These are phyloP conservation scores for Pseudopyricularia cyperi DNA, from an alignment of 2,329 filamentous ascomycete genomes.

Conservation along the genomic window DNA sequence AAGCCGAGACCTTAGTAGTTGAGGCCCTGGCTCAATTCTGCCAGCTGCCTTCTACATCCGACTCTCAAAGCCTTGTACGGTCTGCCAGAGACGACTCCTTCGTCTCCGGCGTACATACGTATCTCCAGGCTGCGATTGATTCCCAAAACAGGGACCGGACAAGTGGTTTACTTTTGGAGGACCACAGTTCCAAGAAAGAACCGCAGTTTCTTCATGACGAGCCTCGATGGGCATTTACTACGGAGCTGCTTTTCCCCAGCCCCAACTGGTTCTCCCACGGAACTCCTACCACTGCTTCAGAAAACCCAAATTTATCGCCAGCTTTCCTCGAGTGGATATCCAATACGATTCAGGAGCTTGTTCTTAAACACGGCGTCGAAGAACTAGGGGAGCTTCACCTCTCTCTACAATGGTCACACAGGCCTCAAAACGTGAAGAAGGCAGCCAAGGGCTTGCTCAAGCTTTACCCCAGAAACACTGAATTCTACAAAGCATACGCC, in stretches of 20 bases:
- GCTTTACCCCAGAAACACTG: constrained; percentile 45
- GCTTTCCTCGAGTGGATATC: constrained; percentile 33
- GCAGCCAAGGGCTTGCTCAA: constrained; percentile 64
- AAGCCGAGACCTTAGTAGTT: constrained; percentile 35
- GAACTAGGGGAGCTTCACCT: constrained; percentile 56
- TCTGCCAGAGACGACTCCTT: constrained; percentile 40
- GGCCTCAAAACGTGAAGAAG: constrained; percentile 47
- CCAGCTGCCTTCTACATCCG: constrained; percentile 40
- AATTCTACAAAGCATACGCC: constrained; percentile 69
- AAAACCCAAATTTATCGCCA: constrained; percentile 11
- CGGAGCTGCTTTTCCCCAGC: constrained; percentile 29
- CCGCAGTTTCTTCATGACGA: constrained; percentile 18
- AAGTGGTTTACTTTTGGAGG: not conserved
- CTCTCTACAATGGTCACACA: constrained; percentile 48
- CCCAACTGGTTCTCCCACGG: constrained; percentile 31
- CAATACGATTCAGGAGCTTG: constrained; percentile 44
- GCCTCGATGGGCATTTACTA: constrained; percentile 19
- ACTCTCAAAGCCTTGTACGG: constrained; percentile 12
- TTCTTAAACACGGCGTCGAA: constrained; percentile 28
- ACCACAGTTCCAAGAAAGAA: not conserved
- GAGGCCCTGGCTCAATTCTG: constrained; percentile 61
- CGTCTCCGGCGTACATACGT: constrained; percentile 10
- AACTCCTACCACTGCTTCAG: constrained; percentile 7
- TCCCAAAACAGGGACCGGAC: not conserved
- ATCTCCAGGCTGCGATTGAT: not conserved